Conservation (phyloP, 352 stramenopile species). For the Globisporangium paroecandrum region DNA sequence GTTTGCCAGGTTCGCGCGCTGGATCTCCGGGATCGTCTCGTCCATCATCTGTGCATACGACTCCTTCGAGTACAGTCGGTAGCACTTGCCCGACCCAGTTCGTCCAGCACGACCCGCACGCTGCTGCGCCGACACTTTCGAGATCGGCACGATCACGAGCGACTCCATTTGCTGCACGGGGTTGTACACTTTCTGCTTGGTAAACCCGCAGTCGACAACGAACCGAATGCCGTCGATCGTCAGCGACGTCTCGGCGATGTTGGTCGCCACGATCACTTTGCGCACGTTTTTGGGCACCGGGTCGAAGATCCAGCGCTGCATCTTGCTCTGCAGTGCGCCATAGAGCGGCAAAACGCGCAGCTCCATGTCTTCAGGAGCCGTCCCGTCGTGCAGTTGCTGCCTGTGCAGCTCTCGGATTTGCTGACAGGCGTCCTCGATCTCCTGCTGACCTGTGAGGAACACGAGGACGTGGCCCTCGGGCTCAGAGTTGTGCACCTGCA, state of each 20-base stretch:
- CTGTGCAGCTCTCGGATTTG: conserved; percentile 73
- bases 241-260: conserved; percentile 96
- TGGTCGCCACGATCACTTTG: conserved; percentile 89
- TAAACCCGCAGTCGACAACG: conserved; percentile 78
- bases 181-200: conserved; percentile 93
- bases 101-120: conserved; percentile 93
- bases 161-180: conserved; percentile 70
- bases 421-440: conserved; percentile 89
- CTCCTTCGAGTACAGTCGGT: conserved; percentile 97
- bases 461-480: conserved; percentile 89
- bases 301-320: conserved; percentile 95
- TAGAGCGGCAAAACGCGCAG: conserved; percentile 92
- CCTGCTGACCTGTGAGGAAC: conserved; percentile 93
- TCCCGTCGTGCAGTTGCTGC: conserved; percentile 17
- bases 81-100: conserved; percentile 97
- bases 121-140: conserved; percentile 92
- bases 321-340: conserved; percentile 89
- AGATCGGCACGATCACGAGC: conserved; percentile 94
- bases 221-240: conserved; percentile 96
- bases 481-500: conserved; percentile 74
- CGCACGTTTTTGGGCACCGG: conserved; percentile 73
- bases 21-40: conserved; percentile 98
- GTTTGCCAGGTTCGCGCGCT: conserved; percentile 91
- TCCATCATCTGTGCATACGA: conserved; percentile 96
- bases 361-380: conserved; percentile 25